Conservation (phyloP, 805 yeast species). For the Candida ovalis region DNA sequence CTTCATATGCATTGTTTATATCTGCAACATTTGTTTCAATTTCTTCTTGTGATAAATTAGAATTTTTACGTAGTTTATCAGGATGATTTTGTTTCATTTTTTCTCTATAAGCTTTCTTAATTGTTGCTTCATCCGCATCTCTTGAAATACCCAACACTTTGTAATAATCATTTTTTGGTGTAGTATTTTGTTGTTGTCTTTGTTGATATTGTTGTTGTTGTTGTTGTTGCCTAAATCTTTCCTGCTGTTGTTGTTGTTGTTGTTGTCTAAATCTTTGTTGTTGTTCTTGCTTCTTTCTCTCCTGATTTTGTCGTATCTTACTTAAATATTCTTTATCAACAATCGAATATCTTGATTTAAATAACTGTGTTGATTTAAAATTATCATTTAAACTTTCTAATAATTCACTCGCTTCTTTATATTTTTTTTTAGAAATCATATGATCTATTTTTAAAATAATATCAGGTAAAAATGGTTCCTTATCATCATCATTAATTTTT, state of each 20-base stretch:
- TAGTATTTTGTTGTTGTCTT: conserved; percentile 30
- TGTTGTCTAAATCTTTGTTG: conserved; percentile 37
- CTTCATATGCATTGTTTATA: conserved; percentile 90
- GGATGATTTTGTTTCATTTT: conserved; percentile 85
- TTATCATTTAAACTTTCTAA: conserved; percentile 34
- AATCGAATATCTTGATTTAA: conserved; percentile 30
- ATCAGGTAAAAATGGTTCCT: conserved; percentile 11
- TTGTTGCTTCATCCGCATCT: conserved; percentile 66
- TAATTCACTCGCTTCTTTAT: conserved; percentile 36
- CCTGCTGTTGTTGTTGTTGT: conserved; percentile 45
- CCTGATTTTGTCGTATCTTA: conserved; percentile 30
- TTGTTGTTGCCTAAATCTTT: conserved; percentile 36
- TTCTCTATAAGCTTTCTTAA: conserved; percentile 76
- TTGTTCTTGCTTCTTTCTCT: conserved; percentile 36
- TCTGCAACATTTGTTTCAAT: conserved; percentile 85
- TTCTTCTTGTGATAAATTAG: conserved; percentile 60
- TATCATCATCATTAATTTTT: too few relatives aligned
- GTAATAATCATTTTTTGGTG: conserved; percentile 60
- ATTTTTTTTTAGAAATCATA: conserved; percentile 22
- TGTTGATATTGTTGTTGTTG: conserved; percentile 34
- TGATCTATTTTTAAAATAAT: conserved; percentile 14
- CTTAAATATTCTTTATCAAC: conserved; percentile 23
- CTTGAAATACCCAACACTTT: conserved; percentile 65
- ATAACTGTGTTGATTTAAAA: conserved; percentile 38
- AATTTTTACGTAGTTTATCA: conserved; percentile 66